Evolutionary conservation across 306 rosid genomes (phyloP).

Genomic region (Sophora flavescens): DNA sequence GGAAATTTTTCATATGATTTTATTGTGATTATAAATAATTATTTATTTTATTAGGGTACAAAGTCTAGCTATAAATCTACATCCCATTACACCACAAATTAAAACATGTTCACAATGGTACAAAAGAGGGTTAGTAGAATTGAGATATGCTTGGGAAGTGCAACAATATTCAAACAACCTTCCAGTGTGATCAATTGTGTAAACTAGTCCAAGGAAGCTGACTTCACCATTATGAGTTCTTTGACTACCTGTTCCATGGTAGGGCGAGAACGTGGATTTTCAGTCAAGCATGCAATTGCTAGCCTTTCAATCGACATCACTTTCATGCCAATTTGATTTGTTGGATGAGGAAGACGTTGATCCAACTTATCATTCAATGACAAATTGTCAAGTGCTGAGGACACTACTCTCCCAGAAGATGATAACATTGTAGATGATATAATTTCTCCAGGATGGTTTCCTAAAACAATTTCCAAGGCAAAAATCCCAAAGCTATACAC

Average conservation of each 20-base stretch:
- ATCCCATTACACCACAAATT: too few relatives aligned
- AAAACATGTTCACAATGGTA: too few relatives aligned
- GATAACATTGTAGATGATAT: neutral
- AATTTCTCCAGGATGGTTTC: conserved; percentile 26
- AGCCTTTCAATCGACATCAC: neutral
- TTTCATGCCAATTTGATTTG: neutral
- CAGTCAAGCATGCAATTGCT: conserved; percentile 11
- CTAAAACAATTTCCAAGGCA: conserved; percentile 34
- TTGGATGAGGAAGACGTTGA: conserved; percentile 6
- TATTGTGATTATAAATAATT: too few relatives aligned
- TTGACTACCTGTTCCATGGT: conserved; percentile 34
- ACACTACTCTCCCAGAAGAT: neutral
- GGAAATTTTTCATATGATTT: too few relatives aligned
- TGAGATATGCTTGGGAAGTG: neutral
- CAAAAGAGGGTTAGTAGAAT: too few relatives aligned
- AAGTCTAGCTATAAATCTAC: too few relatives aligned
- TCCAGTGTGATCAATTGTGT: neutral
- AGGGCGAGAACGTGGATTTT: conserved; percentile 20
- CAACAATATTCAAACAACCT: neutral
- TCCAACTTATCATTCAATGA: conserved; percentile 22
- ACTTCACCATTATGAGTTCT: neutral
- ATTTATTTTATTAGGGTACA: too few relatives aligned
- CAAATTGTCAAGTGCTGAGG: neutral
- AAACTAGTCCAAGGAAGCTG: neutral
- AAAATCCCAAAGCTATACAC: conserved; percentile 31